Conservation (phyloP, 23 red algal species). For the Gracilaria gracilis region DNA sequence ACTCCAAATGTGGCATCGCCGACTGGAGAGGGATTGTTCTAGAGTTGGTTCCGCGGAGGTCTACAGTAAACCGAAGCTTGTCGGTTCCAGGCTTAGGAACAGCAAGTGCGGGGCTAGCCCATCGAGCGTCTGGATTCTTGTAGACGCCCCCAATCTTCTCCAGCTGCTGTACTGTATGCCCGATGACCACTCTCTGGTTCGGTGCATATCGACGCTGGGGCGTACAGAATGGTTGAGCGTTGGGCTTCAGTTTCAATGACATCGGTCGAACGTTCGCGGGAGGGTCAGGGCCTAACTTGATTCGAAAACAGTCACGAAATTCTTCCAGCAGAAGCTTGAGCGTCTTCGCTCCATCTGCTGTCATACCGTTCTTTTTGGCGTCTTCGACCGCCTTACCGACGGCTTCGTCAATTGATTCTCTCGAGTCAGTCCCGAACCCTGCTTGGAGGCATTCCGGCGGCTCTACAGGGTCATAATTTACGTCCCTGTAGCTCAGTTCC, state of each 20-base stretch:
- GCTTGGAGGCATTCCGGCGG: conserved; percentile 18
- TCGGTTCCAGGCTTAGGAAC: conserved; percentile 47
- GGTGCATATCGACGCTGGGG: background rate
- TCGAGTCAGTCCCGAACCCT: background rate
- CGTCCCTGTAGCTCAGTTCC: background rate
- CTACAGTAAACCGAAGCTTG: conserved; percentile 50
- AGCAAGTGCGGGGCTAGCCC: too few relatives aligned
- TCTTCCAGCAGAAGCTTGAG: background rate
- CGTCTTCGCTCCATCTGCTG: background rate
- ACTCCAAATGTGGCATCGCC: conserved; percentile 38
- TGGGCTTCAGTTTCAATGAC: background rate
- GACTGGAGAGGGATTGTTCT: conserved; percentile 15
- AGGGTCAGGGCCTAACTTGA: too few relatives aligned
- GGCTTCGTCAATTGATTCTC: background rate
- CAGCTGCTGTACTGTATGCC: background rate
- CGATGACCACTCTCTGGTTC: conserved; percentile 13
- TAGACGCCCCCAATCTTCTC: too few relatives aligned
- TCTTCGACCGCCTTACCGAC: conserved; percentile 8
- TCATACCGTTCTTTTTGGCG: background rate
- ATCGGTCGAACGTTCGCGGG: conserved; percentile 21
- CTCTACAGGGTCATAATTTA: conserved; percentile 27
- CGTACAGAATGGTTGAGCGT: background rate
- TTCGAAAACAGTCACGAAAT: background rate
- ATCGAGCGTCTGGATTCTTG: too few relatives aligned
- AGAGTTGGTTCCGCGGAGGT: conserved; percentile 3